Evolutionary conservation across 352 stramenopile genomes (phyloP).

Genomic region (Albugo laibachii): DNA sequence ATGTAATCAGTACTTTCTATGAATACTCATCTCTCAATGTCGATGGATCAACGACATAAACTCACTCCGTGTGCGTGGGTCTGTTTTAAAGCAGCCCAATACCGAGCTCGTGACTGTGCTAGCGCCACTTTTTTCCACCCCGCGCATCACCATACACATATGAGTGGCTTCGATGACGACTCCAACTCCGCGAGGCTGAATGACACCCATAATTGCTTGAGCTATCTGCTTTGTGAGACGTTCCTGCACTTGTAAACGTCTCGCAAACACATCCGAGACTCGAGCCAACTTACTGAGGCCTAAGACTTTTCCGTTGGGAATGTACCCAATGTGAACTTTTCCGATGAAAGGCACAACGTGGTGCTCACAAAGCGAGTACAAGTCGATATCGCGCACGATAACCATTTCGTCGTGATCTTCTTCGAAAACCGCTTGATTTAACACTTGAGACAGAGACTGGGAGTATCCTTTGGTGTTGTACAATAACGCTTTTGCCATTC

Average conservation of each 20-base stretch:
- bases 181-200: constrained; percentile 92
- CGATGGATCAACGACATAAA: constrained; percentile 80
- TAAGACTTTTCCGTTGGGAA: constrained; percentile 91
- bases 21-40: constrained; percentile 15
- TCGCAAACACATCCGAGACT: constrained; percentile 94
- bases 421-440: constrained; percentile 97
- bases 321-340: constrained; percentile 89
- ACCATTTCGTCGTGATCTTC: constrained; percentile 98
- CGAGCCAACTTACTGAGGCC: constrained; percentile 96
- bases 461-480: constrained; percentile 94
- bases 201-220: constrained; percentile 91
- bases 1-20: background rate
- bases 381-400: constrained; percentile 97
- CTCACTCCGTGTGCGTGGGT: constrained; percentile 75
- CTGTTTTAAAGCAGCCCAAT: constrained; percentile 91
- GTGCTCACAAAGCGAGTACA: constrained; percentile 98
- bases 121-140: constrained; percentile 93
- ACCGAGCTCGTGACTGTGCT: constrained; percentile 94
- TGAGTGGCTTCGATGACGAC: constrained; percentile 98
- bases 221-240: constrained; percentile 98
- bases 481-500: constrained; percentile 92
- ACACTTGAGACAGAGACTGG: constrained; percentile 72
- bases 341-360: constrained; percentile 99
- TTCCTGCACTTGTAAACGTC: constrained; percentile 97
- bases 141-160: constrained; percentile 99